Percentiles rank a stretch among this genome's conserved stretches.
Evolutionary conservation across 306 rosid genomes (phyloP).

Genomic region (Sesbania bispinosa): DNA sequence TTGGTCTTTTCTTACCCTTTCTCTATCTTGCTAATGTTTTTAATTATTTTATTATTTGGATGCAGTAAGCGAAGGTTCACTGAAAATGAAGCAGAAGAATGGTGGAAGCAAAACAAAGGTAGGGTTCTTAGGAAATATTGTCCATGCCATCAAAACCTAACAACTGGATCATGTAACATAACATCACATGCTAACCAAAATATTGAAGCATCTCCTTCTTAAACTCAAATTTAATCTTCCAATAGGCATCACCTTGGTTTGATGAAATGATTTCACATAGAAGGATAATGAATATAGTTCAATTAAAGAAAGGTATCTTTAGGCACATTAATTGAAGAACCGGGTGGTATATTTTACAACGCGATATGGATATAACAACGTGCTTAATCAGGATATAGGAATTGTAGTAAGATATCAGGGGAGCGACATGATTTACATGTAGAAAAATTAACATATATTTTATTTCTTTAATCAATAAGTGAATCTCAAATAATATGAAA

Average conservation of each 20-base stretch:
- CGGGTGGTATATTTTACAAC: background rate
- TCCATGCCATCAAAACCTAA: conserved; percentile 23
- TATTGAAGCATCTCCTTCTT: conserved; percentile 29
- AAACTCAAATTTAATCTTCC: conserved; percentile 9
- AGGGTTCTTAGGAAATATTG: conserved; percentile 56
- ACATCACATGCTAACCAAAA: conserved; percentile 34
- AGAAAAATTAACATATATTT: background rate
- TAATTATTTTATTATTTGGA: background rate
- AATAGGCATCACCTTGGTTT: conserved; percentile 23
- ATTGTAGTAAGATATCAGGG: background rate
- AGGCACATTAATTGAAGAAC: conserved; percentile 11
- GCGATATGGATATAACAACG: background rate
- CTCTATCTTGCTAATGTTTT: background rate
- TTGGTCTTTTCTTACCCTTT: background rate
- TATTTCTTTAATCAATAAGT: too few species aligned
- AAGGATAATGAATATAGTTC: conserved; percentile 10
- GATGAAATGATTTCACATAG: conserved; percentile 26
- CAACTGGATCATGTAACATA: conserved; percentile 22
- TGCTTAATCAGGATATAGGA: background rate
- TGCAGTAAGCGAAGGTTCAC: conserved; percentile 67
- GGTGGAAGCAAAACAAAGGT: conserved; percentile 79
- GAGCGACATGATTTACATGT: background rate
- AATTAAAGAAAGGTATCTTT: background rate
- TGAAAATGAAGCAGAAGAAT: conserved; percentile 67
- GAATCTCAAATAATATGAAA: too few species aligned